Evolutionary conservation across 345 rosid species (phyloP).

Genomic region (Erysimum cheiranthoides): DNA sequence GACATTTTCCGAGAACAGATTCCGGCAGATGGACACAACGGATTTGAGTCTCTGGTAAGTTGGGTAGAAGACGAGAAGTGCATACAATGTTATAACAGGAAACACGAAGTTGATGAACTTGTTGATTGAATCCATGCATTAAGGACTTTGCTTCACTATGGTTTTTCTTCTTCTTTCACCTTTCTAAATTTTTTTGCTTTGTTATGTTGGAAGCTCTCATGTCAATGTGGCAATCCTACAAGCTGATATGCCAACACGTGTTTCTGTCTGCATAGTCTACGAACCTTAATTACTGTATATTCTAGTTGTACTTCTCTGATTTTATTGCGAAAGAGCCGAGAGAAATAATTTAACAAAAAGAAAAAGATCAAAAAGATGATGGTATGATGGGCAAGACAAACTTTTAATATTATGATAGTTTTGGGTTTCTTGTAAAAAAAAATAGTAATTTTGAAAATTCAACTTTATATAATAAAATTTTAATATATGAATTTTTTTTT

Average conservation of each 20-base stretch:
- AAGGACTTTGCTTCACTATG: constrained; percentile 15
- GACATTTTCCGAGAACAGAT: constrained; percentile 52
- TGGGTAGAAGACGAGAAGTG: constrained; percentile 53
- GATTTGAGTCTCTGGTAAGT: constrained; percentile 50
- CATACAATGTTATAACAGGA: constrained; percentile 38
- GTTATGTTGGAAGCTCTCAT: not conserved
- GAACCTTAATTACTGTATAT: no score
- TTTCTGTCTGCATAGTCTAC: not conserved
- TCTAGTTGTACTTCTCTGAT: no score
- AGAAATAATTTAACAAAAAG: no score
- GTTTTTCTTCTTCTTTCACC: constrained; percentile 13
- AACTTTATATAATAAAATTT: no score
- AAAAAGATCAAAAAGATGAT: no score
- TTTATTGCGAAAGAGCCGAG: no score
- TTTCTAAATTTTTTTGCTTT: not conserved
- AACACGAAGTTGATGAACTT: constrained; percentile 43
- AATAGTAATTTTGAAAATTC: no score
- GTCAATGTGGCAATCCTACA: constrained; percentile 22
- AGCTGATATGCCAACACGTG: not conserved
- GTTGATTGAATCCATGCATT: constrained; percentile 46
- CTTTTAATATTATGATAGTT: no score
- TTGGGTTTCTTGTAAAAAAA: no score
- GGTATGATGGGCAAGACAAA: no score
- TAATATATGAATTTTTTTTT: no score
- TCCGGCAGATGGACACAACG: constrained; percentile 32